Base-by-base conservation (phyloP, 345 rosid genomes). In the Hibiscus mutabilis region DNA sequence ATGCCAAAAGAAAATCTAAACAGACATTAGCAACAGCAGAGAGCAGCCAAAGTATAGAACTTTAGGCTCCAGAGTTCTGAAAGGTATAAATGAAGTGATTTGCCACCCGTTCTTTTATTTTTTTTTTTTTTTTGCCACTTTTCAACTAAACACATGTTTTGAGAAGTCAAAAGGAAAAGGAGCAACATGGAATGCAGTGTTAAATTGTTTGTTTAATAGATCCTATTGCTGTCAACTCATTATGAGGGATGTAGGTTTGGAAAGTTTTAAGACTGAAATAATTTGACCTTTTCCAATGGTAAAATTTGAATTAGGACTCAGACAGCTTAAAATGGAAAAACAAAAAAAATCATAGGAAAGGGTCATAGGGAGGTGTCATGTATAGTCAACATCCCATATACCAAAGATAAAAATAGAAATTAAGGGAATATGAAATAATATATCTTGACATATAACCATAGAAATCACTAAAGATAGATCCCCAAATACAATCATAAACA, bases 121-220 rank as follows among this genome's bases (percentile, higher is more conserved):
- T n/a, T n/a, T n/a, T n/a, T n/a, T 24, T 47, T 40, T 25, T 47
- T 25, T 47, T 47, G 70, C 58, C 56, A 14, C 42, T 15, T 66
- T 33, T 66, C 70, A 47, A 27, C 58, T 29, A 25, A 49, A 47
- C 24, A 25, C 40, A n/a, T 16, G 21, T 47, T 47, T 66, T 16
- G 49, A 66, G 70, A 66, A 66, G 70, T 16, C 4, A 16, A n/a
- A n/a, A 67, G 42, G 25, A 49, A 46, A 66, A 46, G 11, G 21
- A 13, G 27, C 12, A 19, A 22, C 6, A 6, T 14, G 11, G 18
- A 18, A 65, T 24, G n/a, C 69, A 15, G 8, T 44, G 21, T 66
- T 66, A 44, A 22, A 44, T 66, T 66, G 6, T 6, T 66, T 25
- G 4, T 66, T 47, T 46, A 47, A 12, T 53, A 47, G 22, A 47